Conservation (phyloP, 352 stramenopile species). For the Pythium biforme region DNA sequence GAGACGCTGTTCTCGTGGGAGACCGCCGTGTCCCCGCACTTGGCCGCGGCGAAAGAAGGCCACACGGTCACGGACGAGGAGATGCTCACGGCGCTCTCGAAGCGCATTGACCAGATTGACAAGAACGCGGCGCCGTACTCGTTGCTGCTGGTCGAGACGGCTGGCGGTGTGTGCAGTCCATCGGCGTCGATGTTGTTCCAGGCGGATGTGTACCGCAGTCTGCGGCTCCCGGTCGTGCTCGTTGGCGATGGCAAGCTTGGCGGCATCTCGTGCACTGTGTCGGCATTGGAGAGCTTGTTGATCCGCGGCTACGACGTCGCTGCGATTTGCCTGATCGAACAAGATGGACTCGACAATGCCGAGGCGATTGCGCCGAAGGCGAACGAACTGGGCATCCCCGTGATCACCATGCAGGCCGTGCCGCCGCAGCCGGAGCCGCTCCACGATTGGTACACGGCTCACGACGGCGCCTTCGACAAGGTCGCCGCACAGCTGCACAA, state of each 20-base stretch:
- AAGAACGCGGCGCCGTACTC: conserved; percentile 35
- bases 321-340: conserved; percentile 80
- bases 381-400: conserved; percentile 67
- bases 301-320: conserved; percentile 91
- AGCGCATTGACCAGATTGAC: conserved; percentile 47
- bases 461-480: conserved; percentile 49
- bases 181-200: conserved; percentile 87
- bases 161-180: conserved; percentile 93
- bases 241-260: conserved; percentile 96
- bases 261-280: conserved; percentile 94
- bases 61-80: conserved; percentile 85
- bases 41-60: conserved; percentile 88
- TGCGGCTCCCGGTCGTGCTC: conserved; percentile 91
- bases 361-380: conserved; percentile 56
- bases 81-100: conserved; percentile 73
- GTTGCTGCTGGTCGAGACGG: conserved; percentile 92
- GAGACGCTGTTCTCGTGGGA: conserved; percentile 94
- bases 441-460: conserved; percentile 58
- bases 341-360: conserved; percentile 67
- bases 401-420: conserved; percentile 72
- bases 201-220: conserved; percentile 91
- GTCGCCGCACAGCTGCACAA: conserved; percentile 47
- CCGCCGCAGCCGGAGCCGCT: conserved; percentile 76
- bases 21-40: conserved; percentile 93
- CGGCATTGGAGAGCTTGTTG: conserved; percentile 91